These are phyloP conservation scores for Boletus sp. DNA, from an alignment of 1,284 basidiomycete species.

Conservation along the genomic window DNA sequence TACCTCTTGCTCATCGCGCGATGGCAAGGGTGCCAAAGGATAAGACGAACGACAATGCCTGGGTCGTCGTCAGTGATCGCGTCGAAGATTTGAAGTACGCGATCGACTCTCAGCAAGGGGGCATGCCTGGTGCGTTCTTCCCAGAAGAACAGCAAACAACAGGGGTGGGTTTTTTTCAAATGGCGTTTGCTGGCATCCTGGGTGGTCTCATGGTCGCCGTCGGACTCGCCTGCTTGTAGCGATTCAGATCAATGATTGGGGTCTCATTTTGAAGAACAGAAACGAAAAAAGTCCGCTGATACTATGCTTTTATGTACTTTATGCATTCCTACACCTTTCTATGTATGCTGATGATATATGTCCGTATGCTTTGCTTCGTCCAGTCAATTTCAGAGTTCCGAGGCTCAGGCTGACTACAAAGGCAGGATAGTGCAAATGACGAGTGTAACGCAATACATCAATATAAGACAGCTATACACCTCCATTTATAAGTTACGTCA, in stretches of 20 bases:
- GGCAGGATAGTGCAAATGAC: too few species aligned
- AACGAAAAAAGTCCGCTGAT: not conserved
- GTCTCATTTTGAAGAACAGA: not conserved
- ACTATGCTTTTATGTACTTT: slow-evolving; percentile 17
- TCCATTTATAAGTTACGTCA: slow-evolving; percentile 22
- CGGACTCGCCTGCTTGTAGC: slow-evolving; percentile 33
- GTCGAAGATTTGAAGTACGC: slow-evolving; percentile 33
- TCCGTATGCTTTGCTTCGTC: slow-evolving; percentile 1
- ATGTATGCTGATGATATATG: slow-evolving; percentile 20
- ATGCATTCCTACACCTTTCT: slow-evolving; percentile 13
- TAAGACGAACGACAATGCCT: slow-evolving; percentile 22
- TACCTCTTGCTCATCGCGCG: slow-evolving; percentile 26
- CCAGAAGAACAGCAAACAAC: slow-evolving; percentile 19
- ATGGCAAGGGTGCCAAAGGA: slow-evolving; percentile 20
- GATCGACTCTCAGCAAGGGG: slow-evolving; percentile 30
- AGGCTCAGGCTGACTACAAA: too few species aligned
- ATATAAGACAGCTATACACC: slow-evolving; percentile 13
- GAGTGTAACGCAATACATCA: not conserved
- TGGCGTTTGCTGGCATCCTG: slow-evolving; percentile 28
- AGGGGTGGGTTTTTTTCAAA: slow-evolving; percentile 30
- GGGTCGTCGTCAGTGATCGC: slow-evolving; percentile 34
- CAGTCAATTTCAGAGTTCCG: not conserved
- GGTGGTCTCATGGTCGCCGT: slow-evolving; percentile 30
- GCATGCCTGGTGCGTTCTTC: slow-evolving; percentile 32
- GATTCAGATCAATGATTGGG: slow-evolving; percentile 16